These are phyloP conservation scores for Clarireedia hainanense DNA, from an alignment of 2,329 filamentous ascomycete species.

Conservation along the genomic window DNA sequence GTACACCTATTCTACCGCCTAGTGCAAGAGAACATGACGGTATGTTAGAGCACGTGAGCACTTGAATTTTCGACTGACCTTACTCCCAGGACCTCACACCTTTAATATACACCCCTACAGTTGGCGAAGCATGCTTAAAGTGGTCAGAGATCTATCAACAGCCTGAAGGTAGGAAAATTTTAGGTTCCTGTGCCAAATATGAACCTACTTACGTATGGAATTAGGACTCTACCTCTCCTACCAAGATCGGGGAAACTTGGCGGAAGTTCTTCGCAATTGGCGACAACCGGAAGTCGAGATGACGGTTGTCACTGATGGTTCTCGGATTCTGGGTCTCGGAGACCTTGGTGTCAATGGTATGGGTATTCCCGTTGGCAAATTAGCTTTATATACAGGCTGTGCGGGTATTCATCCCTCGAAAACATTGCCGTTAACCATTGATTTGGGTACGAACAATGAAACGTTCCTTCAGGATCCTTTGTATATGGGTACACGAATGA, in stretches of 20 bases:
- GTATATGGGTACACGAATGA: constrained; percentile 67
- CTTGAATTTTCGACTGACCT: background rate
- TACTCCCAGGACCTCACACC: constrained; percentile 37
- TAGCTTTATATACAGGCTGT: constrained; percentile 74
- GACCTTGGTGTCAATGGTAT: constrained; percentile 82
- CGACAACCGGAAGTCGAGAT: constrained; percentile 60
- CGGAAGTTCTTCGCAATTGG: constrained; percentile 62
- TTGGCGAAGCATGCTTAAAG: constrained; percentile 64
- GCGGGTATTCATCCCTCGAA: constrained; percentile 76
- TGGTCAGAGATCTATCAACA: constrained; percentile 71
- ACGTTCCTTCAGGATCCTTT: constrained; percentile 64
- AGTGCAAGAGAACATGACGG: constrained; percentile 23
- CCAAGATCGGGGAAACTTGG: constrained; percentile 57
- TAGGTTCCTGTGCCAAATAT: too few relatives aligned
- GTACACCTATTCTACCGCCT: constrained; percentile 27
- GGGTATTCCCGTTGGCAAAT: constrained; percentile 75
- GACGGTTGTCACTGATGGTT: constrained; percentile 40
- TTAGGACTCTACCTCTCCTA: constrained; percentile 58
- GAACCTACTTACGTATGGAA: background rate
- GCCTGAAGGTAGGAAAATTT: constrained; percentile 45
- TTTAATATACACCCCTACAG: constrained; percentile 52
- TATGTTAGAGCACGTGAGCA: constrained; percentile 7
- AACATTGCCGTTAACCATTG: constrained; percentile 74
- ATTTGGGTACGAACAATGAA: constrained; percentile 79
- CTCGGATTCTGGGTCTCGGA: constrained; percentile 67